Base-by-base conservation (phyloP, 306 rosid genomes). In the Prosopis cineraria region DNA sequence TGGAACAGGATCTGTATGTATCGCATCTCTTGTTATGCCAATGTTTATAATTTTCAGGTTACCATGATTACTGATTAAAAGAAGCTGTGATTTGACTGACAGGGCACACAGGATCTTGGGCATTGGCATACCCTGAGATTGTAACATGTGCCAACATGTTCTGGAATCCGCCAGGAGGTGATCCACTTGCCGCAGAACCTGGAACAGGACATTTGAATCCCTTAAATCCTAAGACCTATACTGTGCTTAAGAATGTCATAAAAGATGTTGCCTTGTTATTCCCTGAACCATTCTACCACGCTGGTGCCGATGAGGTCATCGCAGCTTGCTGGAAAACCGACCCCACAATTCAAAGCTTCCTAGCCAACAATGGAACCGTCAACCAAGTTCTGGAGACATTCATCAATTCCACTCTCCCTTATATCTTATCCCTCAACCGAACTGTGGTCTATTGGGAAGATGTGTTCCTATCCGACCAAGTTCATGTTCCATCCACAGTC, bases 41-140 rank as follows among this genome's bases (percentile, higher is more conserved):
- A 10, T 55, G 19, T 58, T 27, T 13, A 27, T 30, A 12, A 6
- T 6, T 29, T 6, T 60, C 5, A 4, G 39, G 33, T 43, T 81
- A 22, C 47, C 67, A 50, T 39, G 62, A 45, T 44, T 44, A 55
- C 20, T 74, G 36, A 78, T 29, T 14, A n/a, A 68, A 48, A 48
- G 31, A 22, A 43, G 27, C 64, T 70, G 6, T 71, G 30, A 41
- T 68, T 79, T 78, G n/a, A n/a, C n/a, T 58, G 65, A 73, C 91
- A 94, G 98, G 88, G 17, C 98, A 94, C 73, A 89, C 96, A 3
- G 98, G 96, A 67, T 94, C 97, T 30, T 92, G 95, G 97, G 96
- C 96, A 41, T 82, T 78, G 79, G 94, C 94, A 22, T 88, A 94
- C 77, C 97, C 97, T 0, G 97, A 92, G 0, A 92, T 94, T 20